phyloP scores from a whole-genome alignment of 768 basidiomycete species.

The Tephrocybe rancida region DNA sequence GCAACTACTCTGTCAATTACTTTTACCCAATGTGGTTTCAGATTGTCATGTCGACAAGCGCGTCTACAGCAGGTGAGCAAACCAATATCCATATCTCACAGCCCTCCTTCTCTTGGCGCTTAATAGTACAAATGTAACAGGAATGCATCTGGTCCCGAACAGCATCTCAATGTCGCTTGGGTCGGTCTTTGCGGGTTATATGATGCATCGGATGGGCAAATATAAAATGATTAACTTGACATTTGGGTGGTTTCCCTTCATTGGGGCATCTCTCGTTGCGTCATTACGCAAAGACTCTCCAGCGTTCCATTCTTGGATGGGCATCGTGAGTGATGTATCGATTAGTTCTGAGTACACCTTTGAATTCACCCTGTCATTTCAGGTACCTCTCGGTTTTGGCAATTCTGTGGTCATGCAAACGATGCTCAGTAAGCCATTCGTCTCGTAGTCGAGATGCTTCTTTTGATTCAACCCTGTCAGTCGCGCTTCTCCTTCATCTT shows the following conservation, averaged over 20 bases:
- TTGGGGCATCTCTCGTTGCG: slow-evolving; percentile 51
- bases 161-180: slow-evolving; percentile 62
- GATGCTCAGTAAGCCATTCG: too few species aligned
- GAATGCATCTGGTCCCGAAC: slow-evolving; percentile 64
- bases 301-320: slow-evolving; percentile 55
- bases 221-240: slow-evolving; percentile 63
- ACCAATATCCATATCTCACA: background rate
- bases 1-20: slow-evolving; percentile 79
- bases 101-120: background rate
- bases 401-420: too few species aligned
- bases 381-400: background rate
- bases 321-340: slow-evolving; percentile 47
- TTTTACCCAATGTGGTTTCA: slow-evolving; percentile 89
- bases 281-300: slow-evolving; percentile 52
- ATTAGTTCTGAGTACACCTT: background rate
- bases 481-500: slow-evolving; percentile 65
- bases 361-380: background rate
- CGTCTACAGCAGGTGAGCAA: slow-evolving; percentile 48
- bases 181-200: slow-evolving; percentile 69
- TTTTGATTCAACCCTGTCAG: slow-evolving; percentile 42
- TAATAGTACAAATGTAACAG: slow-evolving; percentile 28
- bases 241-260: slow-evolving; percentile 66
- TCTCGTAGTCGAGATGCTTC: too few species aligned
- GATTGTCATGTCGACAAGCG: slow-evolving; percentile 69
- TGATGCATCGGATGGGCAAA: slow-evolving; percentile 65